phyloP scores from a whole-genome alignment of 352 stramenopile species.

The Phytophthora europaea region DNA sequence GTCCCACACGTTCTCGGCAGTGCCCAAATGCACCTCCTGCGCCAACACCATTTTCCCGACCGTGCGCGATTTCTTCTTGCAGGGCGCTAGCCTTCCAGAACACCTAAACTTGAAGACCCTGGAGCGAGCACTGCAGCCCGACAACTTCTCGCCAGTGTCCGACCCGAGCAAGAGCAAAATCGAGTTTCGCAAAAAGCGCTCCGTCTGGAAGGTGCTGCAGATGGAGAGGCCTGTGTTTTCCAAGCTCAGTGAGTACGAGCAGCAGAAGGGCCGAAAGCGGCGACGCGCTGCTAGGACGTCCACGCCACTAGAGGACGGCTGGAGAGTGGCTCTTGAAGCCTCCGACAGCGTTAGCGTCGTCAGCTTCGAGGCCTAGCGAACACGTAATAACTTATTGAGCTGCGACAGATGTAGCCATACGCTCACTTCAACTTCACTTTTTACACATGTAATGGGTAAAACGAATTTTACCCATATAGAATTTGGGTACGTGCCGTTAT shows the following conservation, averaged over 20 bases:
- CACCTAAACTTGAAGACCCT: constrained; percentile 45
- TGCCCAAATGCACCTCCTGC: constrained; percentile 78
- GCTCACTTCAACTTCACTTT: too few species aligned
- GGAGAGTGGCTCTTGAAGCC: constrained; percentile 15
- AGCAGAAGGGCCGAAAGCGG: constrained; percentile 18
- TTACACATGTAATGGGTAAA: too few species aligned
- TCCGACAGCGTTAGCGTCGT: constrained; percentile 4
- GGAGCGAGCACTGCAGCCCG: constrained; percentile 38
- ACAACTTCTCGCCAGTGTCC: constrained; percentile 68
- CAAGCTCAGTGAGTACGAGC: constrained; percentile 49
- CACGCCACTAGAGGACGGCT: constrained; percentile 18
- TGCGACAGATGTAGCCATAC: too few species aligned
- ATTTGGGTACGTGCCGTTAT: too few species aligned
- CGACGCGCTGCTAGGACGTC: constrained; percentile 11
- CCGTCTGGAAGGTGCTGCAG: constrained; percentile 72
- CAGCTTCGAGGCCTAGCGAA: constrained; percentile 12
- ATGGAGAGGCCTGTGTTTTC: constrained; percentile 69
- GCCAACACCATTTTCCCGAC: constrained; percentile 61
- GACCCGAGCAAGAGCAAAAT: constrained; percentile 86
- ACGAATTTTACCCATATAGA: too few species aligned
- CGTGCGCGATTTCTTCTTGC: constrained; percentile 77
- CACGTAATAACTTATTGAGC: not conserved
- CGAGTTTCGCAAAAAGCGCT: constrained; percentile 69
- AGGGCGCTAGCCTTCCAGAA: constrained; percentile 30
- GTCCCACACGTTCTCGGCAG: constrained; percentile 80